Percentiles rank a stretch among this genome's conserved stretches.
Evolutionary conservation across 1,284 basidiomycete species (phyloP).

Genomic region (Kalmanozyma brasiliensis): DNA sequence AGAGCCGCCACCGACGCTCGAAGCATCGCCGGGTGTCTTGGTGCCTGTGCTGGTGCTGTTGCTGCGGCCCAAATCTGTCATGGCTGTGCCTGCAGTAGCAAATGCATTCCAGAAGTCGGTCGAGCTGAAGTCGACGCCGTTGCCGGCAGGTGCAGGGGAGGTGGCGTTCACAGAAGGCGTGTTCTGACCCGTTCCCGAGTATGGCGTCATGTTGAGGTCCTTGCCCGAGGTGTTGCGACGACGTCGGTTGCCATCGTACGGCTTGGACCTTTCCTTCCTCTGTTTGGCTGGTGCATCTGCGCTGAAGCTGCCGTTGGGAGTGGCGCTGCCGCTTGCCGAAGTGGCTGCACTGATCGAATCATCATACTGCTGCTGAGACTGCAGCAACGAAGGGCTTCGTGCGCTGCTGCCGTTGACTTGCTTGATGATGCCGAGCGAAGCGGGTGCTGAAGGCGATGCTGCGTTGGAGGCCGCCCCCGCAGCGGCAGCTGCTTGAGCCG

Average conservation of each 20-base stretch:
- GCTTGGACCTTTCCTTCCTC: slow-evolving; percentile 55
- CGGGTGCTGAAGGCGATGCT: slow-evolving; percentile 25
- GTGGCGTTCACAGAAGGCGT: slow-evolving; percentile 33
- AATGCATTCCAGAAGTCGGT: slow-evolving; percentile 55
- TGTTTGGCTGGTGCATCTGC: slow-evolving; percentile 20
- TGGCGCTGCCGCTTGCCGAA: slow-evolving; percentile 34
- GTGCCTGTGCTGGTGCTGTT: slow-evolving; percentile 48
- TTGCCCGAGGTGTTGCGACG: slow-evolving; percentile 49
- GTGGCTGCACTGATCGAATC: slow-evolving; percentile 8
- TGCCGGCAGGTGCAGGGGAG: slow-evolving; percentile 18
- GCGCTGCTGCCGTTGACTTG: slow-evolving; percentile 37
- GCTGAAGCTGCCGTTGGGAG: slow-evolving; percentile 33
- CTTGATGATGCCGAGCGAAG: slow-evolving; percentile 36
- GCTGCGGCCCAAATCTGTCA: slow-evolving; percentile 39
- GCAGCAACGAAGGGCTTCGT: slow-evolving; percentile 13
- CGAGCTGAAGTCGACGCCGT: slow-evolving; percentile 40
- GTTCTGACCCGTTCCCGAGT: slow-evolving; percentile 42
- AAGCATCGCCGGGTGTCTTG: slow-evolving; percentile 43
- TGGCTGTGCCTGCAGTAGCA: slow-evolving; percentile 29
- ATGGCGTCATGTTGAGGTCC: slow-evolving; percentile 52
- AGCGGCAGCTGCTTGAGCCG: slow-evolving; percentile 28
- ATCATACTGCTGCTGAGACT: slow-evolving; percentile 20
- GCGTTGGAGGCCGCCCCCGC: slow-evolving; percentile 32
- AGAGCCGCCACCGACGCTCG: slow-evolving; percentile 36
- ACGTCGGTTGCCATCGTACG: slow-evolving; percentile 54